A percentile compares a stretch with the other conserved stretches of the same genome.
These are phyloP conservation scores for Trypanosoma cruzi DNA, from an alignment of 208 protist genomes.

Conservation along the genomic window DNA sequence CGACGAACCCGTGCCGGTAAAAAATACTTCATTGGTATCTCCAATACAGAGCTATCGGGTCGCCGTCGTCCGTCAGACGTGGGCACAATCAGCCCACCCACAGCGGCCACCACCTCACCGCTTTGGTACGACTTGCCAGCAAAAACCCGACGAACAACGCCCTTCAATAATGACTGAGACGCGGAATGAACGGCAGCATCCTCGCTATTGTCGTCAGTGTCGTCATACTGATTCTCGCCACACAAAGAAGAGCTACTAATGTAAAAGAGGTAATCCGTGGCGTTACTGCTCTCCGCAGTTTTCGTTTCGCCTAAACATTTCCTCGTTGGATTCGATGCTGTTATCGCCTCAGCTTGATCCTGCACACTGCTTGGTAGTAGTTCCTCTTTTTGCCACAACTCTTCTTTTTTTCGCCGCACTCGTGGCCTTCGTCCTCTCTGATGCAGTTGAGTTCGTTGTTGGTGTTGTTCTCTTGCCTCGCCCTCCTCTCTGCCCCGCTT, in stretches of 20 bases:
- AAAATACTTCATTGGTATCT: constrained; percentile 70
- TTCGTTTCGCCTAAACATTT: not conserved
- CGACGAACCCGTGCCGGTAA: constrained; percentile 41
- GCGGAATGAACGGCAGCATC: constrained; percentile 9
- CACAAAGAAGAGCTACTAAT: constrained; percentile 1
- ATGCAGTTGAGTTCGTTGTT: not conserved
- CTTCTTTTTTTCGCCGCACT: constrained; percentile 27
- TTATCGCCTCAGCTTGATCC: not conserved
- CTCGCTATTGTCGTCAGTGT: constrained; percentile 27
- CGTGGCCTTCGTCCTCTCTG: constrained; percentile 19
- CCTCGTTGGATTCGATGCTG: not conserved
- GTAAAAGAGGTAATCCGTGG: constrained; percentile 29
- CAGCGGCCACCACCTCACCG: constrained; percentile 70
- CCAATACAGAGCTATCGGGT: constrained; percentile 60
- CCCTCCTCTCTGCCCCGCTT: not conserved
- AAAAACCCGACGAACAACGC: constrained; percentile 65
- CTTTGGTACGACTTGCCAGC: constrained; percentile 66
- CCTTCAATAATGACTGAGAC: constrained; percentile 37
- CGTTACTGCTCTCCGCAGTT: not conserved
- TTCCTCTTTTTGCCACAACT: constrained; percentile 30
- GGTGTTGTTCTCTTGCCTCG: not conserved
- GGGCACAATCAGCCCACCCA: constrained; percentile 67
- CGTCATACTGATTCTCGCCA: constrained; percentile 20
- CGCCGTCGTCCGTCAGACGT: constrained; percentile 43
- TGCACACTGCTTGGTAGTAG: not conserved